phyloP scores from a whole-genome alignment of 1,284 basidiomycete genomes.

The Apiotrichum mycotoxinovorans region DNA sequence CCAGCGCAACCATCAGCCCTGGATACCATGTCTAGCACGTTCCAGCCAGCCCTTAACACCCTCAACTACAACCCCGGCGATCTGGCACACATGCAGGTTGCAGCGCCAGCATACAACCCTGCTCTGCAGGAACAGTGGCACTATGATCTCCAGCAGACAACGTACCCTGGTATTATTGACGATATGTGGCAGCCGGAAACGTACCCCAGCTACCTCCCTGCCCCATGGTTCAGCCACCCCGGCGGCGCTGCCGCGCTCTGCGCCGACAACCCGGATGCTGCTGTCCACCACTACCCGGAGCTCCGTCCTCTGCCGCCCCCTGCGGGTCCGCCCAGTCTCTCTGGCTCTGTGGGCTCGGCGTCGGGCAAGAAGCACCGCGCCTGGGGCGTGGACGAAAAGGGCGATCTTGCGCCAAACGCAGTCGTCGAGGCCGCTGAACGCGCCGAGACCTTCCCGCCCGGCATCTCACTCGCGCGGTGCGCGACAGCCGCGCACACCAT shows the following conservation, averaged over 20 bases:
- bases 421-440: constrained; percentile 4
- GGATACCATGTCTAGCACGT: neutral
- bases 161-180: constrained; percentile 21
- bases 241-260: constrained; percentile 34
- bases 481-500: constrained; percentile 50
- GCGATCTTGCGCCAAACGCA: constrained; percentile 18
- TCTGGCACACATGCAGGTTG: neutral
- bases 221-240: constrained; percentile 43
- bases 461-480: constrained; percentile 46
- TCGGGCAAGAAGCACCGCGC: constrained; percentile 34
- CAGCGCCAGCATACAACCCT: constrained; percentile 4
- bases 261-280: neutral
- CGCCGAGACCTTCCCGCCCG: constrained; percentile 46
- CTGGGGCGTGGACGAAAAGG: constrained; percentile 47
- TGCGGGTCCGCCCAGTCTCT: neutral
- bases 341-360: neutral
- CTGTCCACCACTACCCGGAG: neutral
- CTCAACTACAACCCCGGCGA: neutral
- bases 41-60: neutral
- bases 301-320: neutral
- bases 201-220: constrained; percentile 40
- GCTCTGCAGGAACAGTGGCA: constrained; percentile 7
- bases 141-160: constrained; percentile 8
- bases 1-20: neutral
- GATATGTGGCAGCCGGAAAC: constrained; percentile 44